Evolutionary conservation across 257 asterid species (phyloP).

Genomic region (Solanum gracilifrons): DNA sequence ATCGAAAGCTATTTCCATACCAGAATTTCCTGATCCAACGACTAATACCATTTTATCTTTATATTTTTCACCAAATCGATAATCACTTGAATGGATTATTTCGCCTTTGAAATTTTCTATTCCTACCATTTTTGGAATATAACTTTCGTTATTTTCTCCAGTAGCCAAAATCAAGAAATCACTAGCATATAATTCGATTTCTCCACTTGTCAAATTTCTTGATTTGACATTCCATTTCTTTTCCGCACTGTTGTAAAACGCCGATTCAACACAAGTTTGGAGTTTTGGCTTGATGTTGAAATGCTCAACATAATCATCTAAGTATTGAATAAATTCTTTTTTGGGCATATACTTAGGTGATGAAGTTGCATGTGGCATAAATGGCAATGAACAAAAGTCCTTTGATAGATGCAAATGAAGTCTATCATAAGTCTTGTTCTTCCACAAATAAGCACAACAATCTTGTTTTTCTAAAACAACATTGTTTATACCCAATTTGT

Average conservation of each 20-base stretch:
- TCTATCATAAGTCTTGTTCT: conserved; percentile 34
- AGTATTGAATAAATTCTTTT: conserved; percentile 18
- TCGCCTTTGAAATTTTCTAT: conserved; percentile 24
- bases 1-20: conserved; percentile 63
- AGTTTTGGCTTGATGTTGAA: conserved; percentile 16
- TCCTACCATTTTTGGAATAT: conserved; percentile 20
- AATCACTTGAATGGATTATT: conserved; percentile 24
- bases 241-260: background rate
- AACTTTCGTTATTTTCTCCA: conserved; percentile 34
- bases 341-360: conserved; percentile 32
- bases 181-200: conserved; percentile 7
- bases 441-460: conserved; percentile 46
- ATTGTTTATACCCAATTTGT: conserved; percentile 17
- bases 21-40: conserved; percentile 60
- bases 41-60: conserved; percentile 24
- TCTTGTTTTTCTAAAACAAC: conserved; percentile 46
- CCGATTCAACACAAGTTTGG: conserved; percentile 6
- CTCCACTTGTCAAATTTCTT: background rate
- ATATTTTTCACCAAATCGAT: conserved; percentile 17
- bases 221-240: conserved; percentile 22
- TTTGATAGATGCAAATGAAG: conserved; percentile 48
- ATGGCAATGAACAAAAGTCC: conserved; percentile 37
- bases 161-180: conserved; percentile 38
- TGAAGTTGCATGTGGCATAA: conserved; percentile 23
- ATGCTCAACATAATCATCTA: conserved; percentile 21